Conservation (phyloP, 176 grass and related monocot genomes). For the Leersia perrieri region DNA sequence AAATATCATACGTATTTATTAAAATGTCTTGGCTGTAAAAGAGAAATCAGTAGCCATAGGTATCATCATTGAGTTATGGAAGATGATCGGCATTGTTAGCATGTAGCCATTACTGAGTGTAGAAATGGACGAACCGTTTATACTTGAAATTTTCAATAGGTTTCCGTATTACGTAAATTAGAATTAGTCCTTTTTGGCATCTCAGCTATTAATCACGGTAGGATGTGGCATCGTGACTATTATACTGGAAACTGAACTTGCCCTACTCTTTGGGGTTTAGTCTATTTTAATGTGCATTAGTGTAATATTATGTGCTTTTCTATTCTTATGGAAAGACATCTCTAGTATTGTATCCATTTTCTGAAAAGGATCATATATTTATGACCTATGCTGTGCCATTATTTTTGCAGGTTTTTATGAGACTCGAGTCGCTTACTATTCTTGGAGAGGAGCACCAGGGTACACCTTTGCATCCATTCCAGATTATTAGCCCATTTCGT, state of each 20-base stretch:
- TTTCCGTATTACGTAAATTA: not conserved
- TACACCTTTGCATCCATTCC: constrained; percentile 85
- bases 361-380: not conserved
- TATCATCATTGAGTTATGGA: not conserved
- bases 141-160: too few species aligned
- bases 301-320: not conserved
- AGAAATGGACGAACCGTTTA: not conserved
- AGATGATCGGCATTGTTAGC: too few species aligned
- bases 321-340: not conserved
- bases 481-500: constrained; percentile 62
- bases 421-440: constrained; percentile 92
- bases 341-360: not conserved
- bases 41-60: not conserved
- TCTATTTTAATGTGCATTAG: too few species aligned
- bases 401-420: constrained; percentile 84
- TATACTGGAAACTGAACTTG: too few species aligned
- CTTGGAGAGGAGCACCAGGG: constrained; percentile 86
- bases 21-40: not conserved
- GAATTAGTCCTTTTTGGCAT: too few species aligned
- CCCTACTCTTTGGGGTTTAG: too few species aligned
- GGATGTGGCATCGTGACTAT: too few species aligned
- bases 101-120: too few species aligned
- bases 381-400: too few species aligned
- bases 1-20: not conserved
- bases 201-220: too few species aligned